Evolutionary conservation across 495 filamentous ascomycete genomes (phyloP), one percentile per base, ranked within the genome.

Genomic region (Usnea hakonensis): DNA sequence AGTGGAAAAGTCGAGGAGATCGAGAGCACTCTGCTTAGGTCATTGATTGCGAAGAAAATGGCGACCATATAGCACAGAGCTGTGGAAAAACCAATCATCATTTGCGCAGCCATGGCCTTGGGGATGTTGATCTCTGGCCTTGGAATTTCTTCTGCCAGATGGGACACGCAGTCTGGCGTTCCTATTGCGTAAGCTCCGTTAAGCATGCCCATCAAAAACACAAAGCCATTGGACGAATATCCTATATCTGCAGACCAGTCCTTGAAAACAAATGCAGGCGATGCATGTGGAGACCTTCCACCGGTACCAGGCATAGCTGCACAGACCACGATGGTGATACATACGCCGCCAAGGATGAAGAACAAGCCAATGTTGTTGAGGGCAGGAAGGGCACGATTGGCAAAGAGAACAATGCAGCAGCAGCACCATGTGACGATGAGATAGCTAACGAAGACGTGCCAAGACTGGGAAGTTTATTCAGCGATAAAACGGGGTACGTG

Each of bases 121-220:
- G 80, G 81, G 28, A 81, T 72, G 65, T 78, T 79, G 17, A 66
- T 69, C 61, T 75, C 76, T 1, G 75, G 78, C 63, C 84, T 74
- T 0, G 88, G 87, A 16, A 95, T 77, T 73, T 95, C 90, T 72
- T 95, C 90, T 3, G 90, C 87, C 61, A 95, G 79, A 73, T 95
- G 90, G 9, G 85, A 83, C 17, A 88, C 80, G 53, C 81, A 78
- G 70, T 89, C 89, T 5, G 89, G 89, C 0, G 90, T 90, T 11
- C 90, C 90, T 37, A 95, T 84, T 28, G 87, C 84, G 70, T 87
- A 95, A 13, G 90, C 89, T 30, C 89, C 90, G 69, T 95, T 95
- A 32, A 95, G 79, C 70, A 93, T 89, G 4, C 90, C 90, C 8
- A 85, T 74, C 13, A 91, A 73, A 65, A 95, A 95, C 17, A 86